phyloP scores from a whole-genome alignment of 73 alveolate species.

The Uronychia binucleata region DNA sequence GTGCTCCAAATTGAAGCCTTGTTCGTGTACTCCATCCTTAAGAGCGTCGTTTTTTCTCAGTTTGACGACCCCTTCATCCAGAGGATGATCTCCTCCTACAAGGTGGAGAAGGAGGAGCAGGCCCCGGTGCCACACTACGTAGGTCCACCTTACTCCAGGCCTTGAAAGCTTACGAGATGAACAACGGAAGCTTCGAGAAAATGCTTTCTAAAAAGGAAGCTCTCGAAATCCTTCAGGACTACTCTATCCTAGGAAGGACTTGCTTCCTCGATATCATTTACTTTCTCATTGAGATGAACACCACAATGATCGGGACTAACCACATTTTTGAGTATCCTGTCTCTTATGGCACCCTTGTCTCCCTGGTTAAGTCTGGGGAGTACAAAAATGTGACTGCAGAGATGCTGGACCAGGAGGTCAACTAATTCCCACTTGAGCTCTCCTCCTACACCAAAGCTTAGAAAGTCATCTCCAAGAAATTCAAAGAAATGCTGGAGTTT shows the following conservation, averaged over 20 bases:
- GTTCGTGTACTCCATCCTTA: slow-evolving; percentile 58
- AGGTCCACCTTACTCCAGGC: not conserved
- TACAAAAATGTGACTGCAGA: slow-evolving; percentile 18
- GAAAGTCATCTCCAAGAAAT: slow-evolving; percentile 41
- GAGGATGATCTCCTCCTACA: slow-evolving; percentile 46
- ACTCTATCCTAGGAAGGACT: slow-evolving; percentile 54
- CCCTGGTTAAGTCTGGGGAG: slow-evolving; percentile 33
- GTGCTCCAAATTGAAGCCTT: slow-evolving; percentile 59
- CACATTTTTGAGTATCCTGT: slow-evolving; percentile 55
- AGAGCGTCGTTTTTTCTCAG: slow-evolving; percentile 45
- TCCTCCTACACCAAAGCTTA: slow-evolving; percentile 23
- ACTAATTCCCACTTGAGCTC: slow-evolving; percentile 46
- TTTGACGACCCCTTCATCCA: slow-evolving; percentile 48
- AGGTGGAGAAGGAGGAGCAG: slow-evolving; percentile 24
- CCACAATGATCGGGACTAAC: slow-evolving; percentile 16
- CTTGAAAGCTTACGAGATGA: slow-evolving; percentile 44
- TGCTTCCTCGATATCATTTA: slow-evolving; percentile 47
- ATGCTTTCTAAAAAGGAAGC: slow-evolving; percentile 62
- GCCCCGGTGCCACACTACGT: slow-evolving; percentile 22
- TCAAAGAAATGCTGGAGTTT: slow-evolving; percentile 46
- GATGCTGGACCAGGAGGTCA: slow-evolving; percentile 14
- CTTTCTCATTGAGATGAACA: slow-evolving; percentile 31
- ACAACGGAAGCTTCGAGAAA: slow-evolving; percentile 41
- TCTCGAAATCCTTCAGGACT: slow-evolving; percentile 33
- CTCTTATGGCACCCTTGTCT: slow-evolving; percentile 16